phyloP scores from a whole-genome alignment of 306 rosid species.

The Sphenostylis stenocarpa region DNA sequence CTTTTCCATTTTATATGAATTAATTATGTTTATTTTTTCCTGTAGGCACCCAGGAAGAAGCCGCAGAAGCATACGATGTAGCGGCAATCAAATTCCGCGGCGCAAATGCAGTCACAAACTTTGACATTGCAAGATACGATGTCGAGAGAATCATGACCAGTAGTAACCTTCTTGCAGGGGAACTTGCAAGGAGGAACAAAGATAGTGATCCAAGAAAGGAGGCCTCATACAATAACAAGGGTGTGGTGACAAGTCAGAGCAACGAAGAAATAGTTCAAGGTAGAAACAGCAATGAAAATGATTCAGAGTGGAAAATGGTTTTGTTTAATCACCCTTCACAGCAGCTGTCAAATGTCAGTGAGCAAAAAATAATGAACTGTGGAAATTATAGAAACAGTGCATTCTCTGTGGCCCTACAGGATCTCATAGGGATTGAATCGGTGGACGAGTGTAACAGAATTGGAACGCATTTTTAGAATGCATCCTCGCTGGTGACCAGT shows the following conservation, averaged over 20 bases:
- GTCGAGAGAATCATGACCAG: conserved; percentile 94
- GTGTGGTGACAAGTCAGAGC: conserved; percentile 31
- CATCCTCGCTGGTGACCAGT: conserved; percentile 80
- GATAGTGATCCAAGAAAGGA: conserved; percentile 41
- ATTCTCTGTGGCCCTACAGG: conserved; percentile 62
- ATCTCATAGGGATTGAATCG: conserved; percentile 59
- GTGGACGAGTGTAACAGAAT: conserved; percentile 48
- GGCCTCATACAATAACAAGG: conserved; percentile 32
- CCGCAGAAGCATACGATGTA: conserved; percentile 95
- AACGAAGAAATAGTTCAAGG: conserved; percentile 37
- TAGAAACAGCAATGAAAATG: conserved; percentile 26
- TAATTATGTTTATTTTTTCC: neutral
- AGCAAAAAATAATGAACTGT: conserved; percentile 39
- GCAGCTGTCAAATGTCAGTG: conserved; percentile 32
- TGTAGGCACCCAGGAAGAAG: conserved; percentile 98
- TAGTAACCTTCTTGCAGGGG: conserved; percentile 74
- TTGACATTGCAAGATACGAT: conserved; percentile 82
- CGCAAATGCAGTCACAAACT: conserved; percentile 82
- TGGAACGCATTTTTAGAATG: conserved; percentile 65
- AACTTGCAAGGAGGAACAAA: conserved; percentile 69
- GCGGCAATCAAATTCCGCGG: conserved; percentile 98
- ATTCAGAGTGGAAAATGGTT: conserved; percentile 61
- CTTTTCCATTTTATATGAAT: neutral
- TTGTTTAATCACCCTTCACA: conserved; percentile 43
- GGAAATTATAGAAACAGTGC: conserved; percentile 50